These are phyloP conservation scores for Isoetes engelmannii DNA, from an alignment of 83 land plant genomes.

Conservation along the genomic window DNA sequence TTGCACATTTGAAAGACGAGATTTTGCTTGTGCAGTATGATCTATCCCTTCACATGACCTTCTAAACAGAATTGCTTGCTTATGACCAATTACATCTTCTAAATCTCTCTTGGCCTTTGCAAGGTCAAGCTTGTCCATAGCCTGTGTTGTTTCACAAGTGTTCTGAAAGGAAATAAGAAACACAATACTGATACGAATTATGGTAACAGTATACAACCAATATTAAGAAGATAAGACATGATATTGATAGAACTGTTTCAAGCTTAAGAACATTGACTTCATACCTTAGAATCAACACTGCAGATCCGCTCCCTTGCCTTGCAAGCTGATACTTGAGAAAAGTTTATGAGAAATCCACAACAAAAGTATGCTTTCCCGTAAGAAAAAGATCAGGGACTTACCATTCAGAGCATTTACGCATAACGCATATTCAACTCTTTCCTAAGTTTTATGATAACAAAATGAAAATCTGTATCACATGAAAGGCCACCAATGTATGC, in stretches of 20 bases:
- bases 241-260: no score
- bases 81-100: slow-evolving; percentile 14
- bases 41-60: slow-evolving; percentile 41
- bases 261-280: neutral
- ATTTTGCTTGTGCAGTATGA: slow-evolving; percentile 84
- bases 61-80: slow-evolving; percentile 14
- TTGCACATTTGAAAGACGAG: slow-evolving; percentile 84
- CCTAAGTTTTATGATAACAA: no score
- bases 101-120: slow-evolving; percentile 8
- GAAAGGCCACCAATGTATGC: no score
- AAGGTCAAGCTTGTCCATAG: slow-evolving; percentile 3
- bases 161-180: neutral
- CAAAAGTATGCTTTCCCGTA: neutral
- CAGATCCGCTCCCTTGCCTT: slow-evolving; percentile 24
- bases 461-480: no score
- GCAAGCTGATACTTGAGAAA: slow-evolving; percentile 10
- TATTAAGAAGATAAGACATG: no score
- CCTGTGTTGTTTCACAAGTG: slow-evolving; percentile 13
- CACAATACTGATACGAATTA: neutral
- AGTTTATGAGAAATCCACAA: no score
- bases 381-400: neutral
- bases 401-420: no score
- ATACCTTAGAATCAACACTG: slow-evolving; percentile 18
- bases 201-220: neutral
- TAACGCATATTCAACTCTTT: no score